These are phyloP conservation scores for Cairneyella variabilis DNA, from an alignment of 495 filamentous ascomycete genomes.

Conservation along the genomic window DNA sequence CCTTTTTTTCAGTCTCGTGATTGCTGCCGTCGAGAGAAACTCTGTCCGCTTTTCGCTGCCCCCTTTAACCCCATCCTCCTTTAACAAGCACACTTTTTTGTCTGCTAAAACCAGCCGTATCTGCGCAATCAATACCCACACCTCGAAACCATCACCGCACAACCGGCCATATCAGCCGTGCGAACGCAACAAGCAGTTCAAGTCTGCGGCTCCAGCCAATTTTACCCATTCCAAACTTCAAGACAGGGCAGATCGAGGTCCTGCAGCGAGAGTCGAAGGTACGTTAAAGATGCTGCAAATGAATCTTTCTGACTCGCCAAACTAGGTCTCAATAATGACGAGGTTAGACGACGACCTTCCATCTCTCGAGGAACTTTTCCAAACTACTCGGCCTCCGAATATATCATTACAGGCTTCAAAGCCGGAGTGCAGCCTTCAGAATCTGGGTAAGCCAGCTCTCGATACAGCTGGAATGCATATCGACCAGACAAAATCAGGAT, in stretches of 20 bases:
- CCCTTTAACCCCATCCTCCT: conserved; percentile 5
- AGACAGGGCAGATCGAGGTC: background rate
- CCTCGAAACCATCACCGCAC: too few relatives aligned
- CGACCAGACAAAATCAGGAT: conserved; percentile 10
- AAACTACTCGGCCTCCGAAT: conserved; percentile 13
- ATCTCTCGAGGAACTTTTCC: conserved; percentile 19
- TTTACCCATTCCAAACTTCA: conserved; percentile 3
- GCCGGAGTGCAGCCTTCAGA: conserved; percentile 15
- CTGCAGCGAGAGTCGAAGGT: conserved; percentile 14
- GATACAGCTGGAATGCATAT: conserved; percentile 2
- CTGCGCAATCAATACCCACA: conserved; percentile 1
- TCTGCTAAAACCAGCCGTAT: conserved; percentile 10
- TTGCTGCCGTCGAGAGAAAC: conserved; percentile 7
- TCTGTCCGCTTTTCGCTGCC: conserved; percentile 4
- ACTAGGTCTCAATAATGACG: conserved; percentile 12
- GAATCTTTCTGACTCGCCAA: conserved; percentile 7
- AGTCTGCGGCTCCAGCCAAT: conserved; percentile 5
- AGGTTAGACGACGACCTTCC: conserved; percentile 17
- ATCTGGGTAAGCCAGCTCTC: conserved; percentile 21
- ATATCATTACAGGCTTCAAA: conserved; percentile 17
- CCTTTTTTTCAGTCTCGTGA: too few relatives aligned
- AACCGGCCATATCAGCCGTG: too few relatives aligned
- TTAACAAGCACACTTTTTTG: background rate
- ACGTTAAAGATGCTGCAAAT: conserved; percentile 13
- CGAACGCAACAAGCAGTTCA: conserved; percentile 15